phyloP scores from a whole-genome alignment of 2,329 filamentous ascomycete species.

The Aspergillus sp. region DNA sequence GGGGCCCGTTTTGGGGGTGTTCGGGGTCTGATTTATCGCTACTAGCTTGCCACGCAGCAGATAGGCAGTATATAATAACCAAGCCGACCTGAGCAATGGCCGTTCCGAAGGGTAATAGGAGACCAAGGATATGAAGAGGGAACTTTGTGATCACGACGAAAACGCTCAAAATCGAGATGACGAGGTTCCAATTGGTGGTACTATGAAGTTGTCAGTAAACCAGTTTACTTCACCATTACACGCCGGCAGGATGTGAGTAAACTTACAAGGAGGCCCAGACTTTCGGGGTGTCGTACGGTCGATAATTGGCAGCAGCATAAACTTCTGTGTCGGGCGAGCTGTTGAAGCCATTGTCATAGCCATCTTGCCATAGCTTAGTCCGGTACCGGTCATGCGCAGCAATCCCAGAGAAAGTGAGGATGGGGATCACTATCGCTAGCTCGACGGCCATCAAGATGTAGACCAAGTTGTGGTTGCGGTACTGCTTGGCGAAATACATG shows the following conservation, averaged over 20 bases:
- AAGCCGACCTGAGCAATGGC: slow-evolving; percentile 53
- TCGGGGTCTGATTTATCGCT: slow-evolving; percentile 59
- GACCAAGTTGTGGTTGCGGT: slow-evolving; percentile 54
- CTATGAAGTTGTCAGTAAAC: slow-evolving; percentile 37
- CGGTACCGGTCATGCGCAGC: slow-evolving; percentile 62
- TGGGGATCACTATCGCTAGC: slow-evolving; percentile 56
- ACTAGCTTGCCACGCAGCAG: slow-evolving; percentile 56
- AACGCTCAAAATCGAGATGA: slow-evolving; percentile 60
- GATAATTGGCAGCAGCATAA: slow-evolving; percentile 61
- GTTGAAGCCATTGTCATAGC: slow-evolving; percentile 62
- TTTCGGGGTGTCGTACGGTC: slow-evolving; percentile 52
- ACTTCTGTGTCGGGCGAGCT: slow-evolving; percentile 57
- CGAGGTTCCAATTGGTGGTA: slow-evolving; percentile 61
- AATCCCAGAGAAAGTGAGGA: slow-evolving; percentile 61
- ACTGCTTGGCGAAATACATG: slow-evolving; percentile 54
- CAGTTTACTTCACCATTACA: background rate
- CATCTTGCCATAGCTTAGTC: slow-evolving; percentile 62
- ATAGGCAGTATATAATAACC: slow-evolving; percentile 55
- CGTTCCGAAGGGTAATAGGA: slow-evolving; percentile 58
- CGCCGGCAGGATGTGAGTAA: background rate
- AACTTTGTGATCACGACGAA: slow-evolving; percentile 62
- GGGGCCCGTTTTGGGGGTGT: slow-evolving; percentile 54
- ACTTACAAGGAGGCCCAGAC: slow-evolving; percentile 63
- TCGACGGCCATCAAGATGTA: slow-evolving; percentile 56
- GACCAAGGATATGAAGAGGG: slow-evolving; percentile 56